Base-by-base conservation (phyloP, 345 rosid genomes). In the Hevea brasiliensis region DNA sequence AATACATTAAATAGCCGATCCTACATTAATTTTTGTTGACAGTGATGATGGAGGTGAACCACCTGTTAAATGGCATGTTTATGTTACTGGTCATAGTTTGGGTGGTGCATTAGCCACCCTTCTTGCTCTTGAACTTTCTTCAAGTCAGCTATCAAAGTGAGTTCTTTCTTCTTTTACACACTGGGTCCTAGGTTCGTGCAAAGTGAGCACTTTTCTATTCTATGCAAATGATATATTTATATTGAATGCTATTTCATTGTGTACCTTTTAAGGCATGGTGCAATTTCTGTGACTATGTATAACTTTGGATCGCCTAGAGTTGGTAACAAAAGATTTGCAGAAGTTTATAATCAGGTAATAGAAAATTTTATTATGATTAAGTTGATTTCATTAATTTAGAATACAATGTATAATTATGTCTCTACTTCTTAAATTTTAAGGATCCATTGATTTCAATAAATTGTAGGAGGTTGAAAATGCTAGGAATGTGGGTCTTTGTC, bases 221-320 rank as follows among this genome's bases (percentile, higher is more conserved):
- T 61, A 29, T 24, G 60, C 44, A 69, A 32, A 45, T 62, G 21
- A 37, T 32, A 8, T 67, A 58, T 58, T 75, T n/a, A n/a, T n/a
- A n/a, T n/a, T n/a, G n/a, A 56, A 37, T 32, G 54, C 56, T 56
- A 24, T 61, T 62, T 73, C 18, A 71, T 57, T 71, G 1, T 37
- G 44, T 76, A 58, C 65, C 48, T 78, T 76, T n/a, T n/a, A n/a
- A 94, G 97, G 88, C 74, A 35, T 56, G 95, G 90, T 60, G 88
- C 84, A 60, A 85, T 92, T 81, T 84, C 81, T 37, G 85, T 92
- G 76, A 90, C 96, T 14, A 92, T 92, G 98, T 94, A 92, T 80
- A 94, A 92, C 81, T 94, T 94, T 59, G 98, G 98, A 65, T 94
- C 98, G 76, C 97, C 98, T 56, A 90, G 97, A 84, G 97, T 94